Base-by-base conservation (phyloP, 768 basidiomycete species). In the Leccinum boreale region DNA sequence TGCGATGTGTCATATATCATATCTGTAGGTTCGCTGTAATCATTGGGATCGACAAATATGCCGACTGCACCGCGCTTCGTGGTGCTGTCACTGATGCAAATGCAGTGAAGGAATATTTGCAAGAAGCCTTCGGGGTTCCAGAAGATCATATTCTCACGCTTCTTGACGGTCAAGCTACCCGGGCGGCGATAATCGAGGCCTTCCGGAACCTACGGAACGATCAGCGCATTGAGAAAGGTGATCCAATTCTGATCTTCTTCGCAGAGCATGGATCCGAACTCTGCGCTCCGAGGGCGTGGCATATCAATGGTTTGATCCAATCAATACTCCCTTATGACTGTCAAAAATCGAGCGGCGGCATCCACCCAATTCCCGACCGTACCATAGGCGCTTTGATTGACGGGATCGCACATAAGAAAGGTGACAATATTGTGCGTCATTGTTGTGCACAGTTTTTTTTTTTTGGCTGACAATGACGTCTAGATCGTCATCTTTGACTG, bases 401-500 rank as follows among this genome's bases (percentile, higher is more conserved):
- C 50, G 65, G 69, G 11, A 62, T 81, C 0, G 73, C 80, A 9
- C 64, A 64, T 24, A 47, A 39, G 23, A 76, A 73, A 55, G 80
- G 79, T 6, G 71, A 78, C 60, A 80, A 80, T 56, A 78, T 80
- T 24, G 79, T 77, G 36, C 44, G 78, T 61, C 36, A 21, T 47
- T 47, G 2, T 8, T 42, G 42, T 24, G 15, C 33, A 9, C 15
- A 1, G 1, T 52, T 33, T n/a, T 15, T 4, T 17, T 33, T 33
- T 4, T 46, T 12, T 28, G 10, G 1, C 42, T 55, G 33, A 57
- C 55, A 8, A 49, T 42, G 31, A 3, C 29, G 14, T 21, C 15
- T 53, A 81, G 80, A 77, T 75, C 10, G 63, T 79, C 17, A 76
- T 81, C 44, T 67, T 81, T 5, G 80, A 80, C 52, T 80, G 80